phyloP scores from a whole-genome alignment of 2,329 filamentous ascomycete genomes.

The Fonsecaea monophora region DNA sequence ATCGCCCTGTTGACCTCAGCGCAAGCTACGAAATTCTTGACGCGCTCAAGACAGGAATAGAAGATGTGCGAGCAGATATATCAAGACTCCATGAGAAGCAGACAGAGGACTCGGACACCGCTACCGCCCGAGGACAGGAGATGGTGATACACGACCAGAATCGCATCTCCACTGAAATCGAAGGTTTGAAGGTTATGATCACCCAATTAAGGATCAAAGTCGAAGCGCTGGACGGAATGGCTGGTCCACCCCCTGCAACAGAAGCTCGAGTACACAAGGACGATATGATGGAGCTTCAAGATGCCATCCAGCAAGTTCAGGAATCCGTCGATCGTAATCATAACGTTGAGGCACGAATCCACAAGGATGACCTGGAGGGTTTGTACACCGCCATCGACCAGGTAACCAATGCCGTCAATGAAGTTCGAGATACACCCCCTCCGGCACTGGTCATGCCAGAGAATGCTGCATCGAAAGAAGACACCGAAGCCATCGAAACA shows the following conservation, averaged over 20 bases:
- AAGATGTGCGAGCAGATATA: constrained; percentile 77
- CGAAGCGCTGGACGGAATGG: constrained; percentile 71
- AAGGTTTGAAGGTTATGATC: constrained; percentile 83
- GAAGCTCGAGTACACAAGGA: constrained; percentile 54
- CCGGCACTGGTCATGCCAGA: constrained; percentile 46
- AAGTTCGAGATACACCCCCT: constrained; percentile 52
- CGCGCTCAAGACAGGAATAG: constrained; percentile 81
- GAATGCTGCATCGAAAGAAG: constrained; percentile 74
- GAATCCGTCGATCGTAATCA: constrained; percentile 47
- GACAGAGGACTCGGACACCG: constrained; percentile 58
- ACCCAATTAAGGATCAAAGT: constrained; percentile 83
- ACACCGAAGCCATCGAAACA: constrained; percentile 88
- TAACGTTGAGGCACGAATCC: constrained; percentile 47
- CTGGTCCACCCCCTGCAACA: constrained; percentile 51
- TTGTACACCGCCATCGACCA: constrained; percentile 53
- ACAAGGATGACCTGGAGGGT: constrained; percentile 56
- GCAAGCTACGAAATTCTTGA: constrained; percentile 90
- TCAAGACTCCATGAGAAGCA: constrained; percentile 71
- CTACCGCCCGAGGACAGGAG: constrained; percentile 60
- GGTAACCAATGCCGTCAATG: constrained; percentile 64
- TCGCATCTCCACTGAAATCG: constrained; percentile 72
- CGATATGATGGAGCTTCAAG: constrained; percentile 55
- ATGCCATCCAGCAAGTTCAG: constrained; percentile 61
- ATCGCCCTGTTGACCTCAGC: constrained; percentile 81
- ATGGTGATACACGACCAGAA: constrained; percentile 64